A percentile compares a stretch with the other conserved stretches of the same genome.
These are phyloP conservation scores for Crithidia brevicula DNA, from an alignment of 208 protist genomes.

Conservation along the genomic window DNA sequence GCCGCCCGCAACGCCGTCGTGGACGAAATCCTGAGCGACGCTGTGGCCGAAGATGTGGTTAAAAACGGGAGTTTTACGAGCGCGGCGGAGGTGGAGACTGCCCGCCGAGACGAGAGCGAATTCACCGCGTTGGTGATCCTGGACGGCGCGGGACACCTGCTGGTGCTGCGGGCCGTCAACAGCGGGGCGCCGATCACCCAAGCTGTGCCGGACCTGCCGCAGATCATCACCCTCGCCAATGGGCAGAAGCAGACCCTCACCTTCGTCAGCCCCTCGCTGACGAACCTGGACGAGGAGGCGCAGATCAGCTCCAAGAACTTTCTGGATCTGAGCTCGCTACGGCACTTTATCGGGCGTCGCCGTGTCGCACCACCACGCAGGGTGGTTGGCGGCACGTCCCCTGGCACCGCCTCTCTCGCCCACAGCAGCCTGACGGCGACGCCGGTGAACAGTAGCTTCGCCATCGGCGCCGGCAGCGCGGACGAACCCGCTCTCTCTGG, in stretches of 20 bases:
- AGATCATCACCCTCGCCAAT: slow-evolving; percentile 51
- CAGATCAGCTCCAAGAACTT: slow-evolving; percentile 49
- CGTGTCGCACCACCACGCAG: slow-evolving; percentile 4
- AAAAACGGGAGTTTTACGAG: slow-evolving; percentile 18
- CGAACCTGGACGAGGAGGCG: slow-evolving; percentile 2
- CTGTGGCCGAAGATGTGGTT: slow-evolving; percentile 10
- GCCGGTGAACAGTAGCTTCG: slow-evolving; percentile 24
- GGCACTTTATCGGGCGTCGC: slow-evolving; percentile 39
- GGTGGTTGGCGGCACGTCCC: slow-evolving; percentile 1
- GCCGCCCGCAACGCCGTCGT: slow-evolving; percentile 35
- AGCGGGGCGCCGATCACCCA: slow-evolving; percentile 36
- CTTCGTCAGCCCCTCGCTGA: slow-evolving; percentile 20
- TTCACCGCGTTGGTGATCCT: slow-evolving; percentile 60
- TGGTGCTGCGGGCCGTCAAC: slow-evolving; percentile 61
- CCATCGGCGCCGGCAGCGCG: slow-evolving; percentile 4
- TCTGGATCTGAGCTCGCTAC: slow-evolving; percentile 55
- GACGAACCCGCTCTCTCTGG: slow-evolving; percentile 37
- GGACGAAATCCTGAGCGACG: slow-evolving; percentile 37
- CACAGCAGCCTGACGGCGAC: slow-evolving; percentile 30
- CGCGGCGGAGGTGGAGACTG: slow-evolving; percentile 6
- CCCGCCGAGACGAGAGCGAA: slow-evolving; percentile 17
- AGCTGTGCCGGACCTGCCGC: slow-evolving; percentile 66
- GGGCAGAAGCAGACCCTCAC: slow-evolving; percentile 17
- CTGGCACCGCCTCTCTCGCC: slow-evolving; percentile 2
- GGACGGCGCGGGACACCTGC: slow-evolving; percentile 64